These are phyloP conservation scores for Lippia alba DNA, from an alignment of 305 asterid species.

Conservation along the genomic window DNA sequence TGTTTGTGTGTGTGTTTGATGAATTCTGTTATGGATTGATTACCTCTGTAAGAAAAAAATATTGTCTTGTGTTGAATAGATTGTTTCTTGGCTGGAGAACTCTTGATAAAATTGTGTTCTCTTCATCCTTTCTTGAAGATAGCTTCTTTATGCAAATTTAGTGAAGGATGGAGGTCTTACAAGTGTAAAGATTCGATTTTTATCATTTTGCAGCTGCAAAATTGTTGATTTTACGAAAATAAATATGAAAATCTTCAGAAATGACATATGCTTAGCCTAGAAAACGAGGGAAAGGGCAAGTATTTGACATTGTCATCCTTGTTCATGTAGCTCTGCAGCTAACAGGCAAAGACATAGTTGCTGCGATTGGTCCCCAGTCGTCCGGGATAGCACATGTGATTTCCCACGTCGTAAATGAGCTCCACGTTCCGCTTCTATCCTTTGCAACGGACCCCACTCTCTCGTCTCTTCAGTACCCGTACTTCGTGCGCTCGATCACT, in stretches of 20 bases:
- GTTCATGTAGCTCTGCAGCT: slow-evolving; percentile 54
- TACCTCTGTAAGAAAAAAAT: not conserved
- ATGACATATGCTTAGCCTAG: not conserved
- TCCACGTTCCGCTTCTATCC: slow-evolving; percentile 60
- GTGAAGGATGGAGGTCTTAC: not conserved
- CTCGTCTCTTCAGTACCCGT: slow-evolving; percentile 57
- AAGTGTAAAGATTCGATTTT: not conserved
- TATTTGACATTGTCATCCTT: slow-evolving; percentile 21
- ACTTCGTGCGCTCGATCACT: slow-evolving; percentile 52
- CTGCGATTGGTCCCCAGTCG: slow-evolving; percentile 64
- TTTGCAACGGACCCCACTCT: slow-evolving; percentile 67
- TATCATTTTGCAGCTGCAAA: no score
- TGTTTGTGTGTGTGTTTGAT: not conserved
- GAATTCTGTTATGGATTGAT: not conserved
- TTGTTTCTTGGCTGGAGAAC: slow-evolving; percentile 14
- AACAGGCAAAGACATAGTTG: slow-evolving; percentile 49
- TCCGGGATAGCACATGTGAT: slow-evolving; percentile 63
- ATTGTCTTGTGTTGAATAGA: not conserved
- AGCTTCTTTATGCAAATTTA: not conserved
- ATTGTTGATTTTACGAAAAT: no score
- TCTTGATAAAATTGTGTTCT: slow-evolving; percentile 16
- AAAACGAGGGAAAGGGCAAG: not conserved
- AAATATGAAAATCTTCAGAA: not conserved
- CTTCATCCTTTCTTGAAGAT: not conserved
- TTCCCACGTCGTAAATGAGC: slow-evolving; percentile 54